Evolutionary conservation across 345 rosid species (phyloP).

Genomic region (Abelmoschus esculentus): DNA sequence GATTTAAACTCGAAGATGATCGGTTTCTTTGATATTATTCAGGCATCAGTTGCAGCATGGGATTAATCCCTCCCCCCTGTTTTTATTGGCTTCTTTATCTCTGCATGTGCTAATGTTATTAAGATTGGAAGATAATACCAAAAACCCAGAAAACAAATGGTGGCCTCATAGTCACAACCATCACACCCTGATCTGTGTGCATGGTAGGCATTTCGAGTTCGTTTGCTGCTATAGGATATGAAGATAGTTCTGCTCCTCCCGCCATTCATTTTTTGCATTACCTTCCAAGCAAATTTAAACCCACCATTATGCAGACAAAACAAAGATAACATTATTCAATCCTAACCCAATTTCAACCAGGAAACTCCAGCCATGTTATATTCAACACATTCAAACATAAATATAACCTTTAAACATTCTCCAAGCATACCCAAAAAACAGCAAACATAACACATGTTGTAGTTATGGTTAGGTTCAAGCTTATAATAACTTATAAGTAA

Average conservation of each 20-base stretch:
- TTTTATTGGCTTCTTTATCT: too few species aligned
- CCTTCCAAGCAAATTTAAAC: neutral
- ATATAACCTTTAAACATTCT: too few species aligned
- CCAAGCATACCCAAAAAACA: too few species aligned
- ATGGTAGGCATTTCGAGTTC: neutral
- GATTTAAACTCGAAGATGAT: neutral
- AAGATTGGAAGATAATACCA: conserved; percentile 6
- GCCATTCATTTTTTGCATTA: neutral
- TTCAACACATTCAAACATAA: neutral
- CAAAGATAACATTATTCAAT: neutral
- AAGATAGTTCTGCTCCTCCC: neutral
- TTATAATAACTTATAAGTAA: too few species aligned
- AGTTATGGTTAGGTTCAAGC: too few species aligned
- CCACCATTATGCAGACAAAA: neutral
- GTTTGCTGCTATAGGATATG: neutral
- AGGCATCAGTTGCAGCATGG: neutral
- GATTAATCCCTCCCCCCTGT: neutral
- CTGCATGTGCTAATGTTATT: neutral
- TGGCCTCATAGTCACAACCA: conserved; percentile 5
- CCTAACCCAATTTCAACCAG: neutral
- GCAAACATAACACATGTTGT: too few species aligned
- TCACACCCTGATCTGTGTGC: neutral
- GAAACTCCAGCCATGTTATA: neutral
- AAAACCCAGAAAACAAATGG: conserved; percentile 1
- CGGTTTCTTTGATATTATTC: neutral